These are phyloP conservation scores for Candida tammaniensis DNA, from an alignment of 805 yeast species.

Conservation along the genomic window DNA sequence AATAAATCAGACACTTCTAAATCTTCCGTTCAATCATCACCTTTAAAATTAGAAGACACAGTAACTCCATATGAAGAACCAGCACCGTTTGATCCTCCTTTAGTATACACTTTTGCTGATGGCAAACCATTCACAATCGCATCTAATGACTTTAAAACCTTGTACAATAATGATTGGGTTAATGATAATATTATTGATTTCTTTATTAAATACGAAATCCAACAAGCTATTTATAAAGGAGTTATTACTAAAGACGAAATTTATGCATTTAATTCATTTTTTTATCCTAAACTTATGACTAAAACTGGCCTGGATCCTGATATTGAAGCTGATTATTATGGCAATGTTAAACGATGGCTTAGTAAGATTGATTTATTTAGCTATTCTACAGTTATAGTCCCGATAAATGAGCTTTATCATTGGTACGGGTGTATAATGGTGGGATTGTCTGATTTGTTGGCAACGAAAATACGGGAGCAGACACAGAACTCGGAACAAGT, in stretches of 20 bases:
- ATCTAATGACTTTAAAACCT: constrained; percentile 71
- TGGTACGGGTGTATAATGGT: constrained; percentile 84
- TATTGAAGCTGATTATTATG: constrained; percentile 41
- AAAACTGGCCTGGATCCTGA: not conserved
- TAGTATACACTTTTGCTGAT: constrained; percentile 53
- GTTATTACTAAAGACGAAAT: constrained; percentile 34
- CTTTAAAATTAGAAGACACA: too few relatives aligned
- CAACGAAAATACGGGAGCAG: not conserved
- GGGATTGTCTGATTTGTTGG: constrained; percentile 41
- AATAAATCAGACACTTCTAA: too few relatives aligned
- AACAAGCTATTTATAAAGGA: constrained; percentile 23
- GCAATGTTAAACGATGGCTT: constrained; percentile 76
- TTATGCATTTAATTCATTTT: constrained; percentile 76
- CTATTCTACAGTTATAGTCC: constrained; percentile 65
- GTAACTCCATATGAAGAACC: too few relatives aligned
- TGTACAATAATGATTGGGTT: constrained; percentile 80
- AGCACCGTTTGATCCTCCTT: constrained; percentile 41
- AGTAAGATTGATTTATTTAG: constrained; percentile 56
- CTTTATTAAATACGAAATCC: constrained; percentile 61
- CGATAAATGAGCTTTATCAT: constrained; percentile 77
- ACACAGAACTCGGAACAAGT: not conserved
- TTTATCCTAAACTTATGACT: constrained; percentile 61
- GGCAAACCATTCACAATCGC: constrained; percentile 55
- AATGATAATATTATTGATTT: constrained; percentile 89
- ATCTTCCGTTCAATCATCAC: too few relatives aligned